Conservation (phyloP, 179 eudicot species). For the Patellifolia procumbens region DNA sequence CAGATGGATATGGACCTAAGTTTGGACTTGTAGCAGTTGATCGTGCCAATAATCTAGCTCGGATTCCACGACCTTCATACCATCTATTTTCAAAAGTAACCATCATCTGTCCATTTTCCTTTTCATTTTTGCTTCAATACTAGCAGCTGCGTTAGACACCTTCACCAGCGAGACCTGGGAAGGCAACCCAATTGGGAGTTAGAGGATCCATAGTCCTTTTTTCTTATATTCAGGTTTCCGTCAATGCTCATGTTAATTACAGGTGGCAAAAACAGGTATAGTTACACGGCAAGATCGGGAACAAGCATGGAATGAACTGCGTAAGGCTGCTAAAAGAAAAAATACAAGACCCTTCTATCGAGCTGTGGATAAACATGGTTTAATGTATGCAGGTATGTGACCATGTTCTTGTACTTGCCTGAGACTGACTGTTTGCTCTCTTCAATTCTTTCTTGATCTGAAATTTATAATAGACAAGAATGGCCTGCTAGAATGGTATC, state of each 20-base stretch:
- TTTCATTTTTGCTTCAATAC: constrained; percentile 1
- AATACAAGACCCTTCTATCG: constrained; percentile 90
- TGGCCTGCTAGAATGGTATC: constrained; percentile 2
- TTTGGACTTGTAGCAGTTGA: constrained; percentile 98
- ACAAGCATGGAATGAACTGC: constrained; percentile 78
- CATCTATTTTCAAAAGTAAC: constrained; percentile 73
- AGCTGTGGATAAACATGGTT: constrained; percentile 70
- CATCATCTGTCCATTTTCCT: constrained; percentile 1
- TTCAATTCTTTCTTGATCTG: neutral
- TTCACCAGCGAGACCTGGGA: too few species aligned
- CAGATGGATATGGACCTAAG: constrained; percentile 99
- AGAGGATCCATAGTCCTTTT: too few species aligned
- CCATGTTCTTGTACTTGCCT: constrained; percentile 10
- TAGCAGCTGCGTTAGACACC: neutral
- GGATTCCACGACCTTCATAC: constrained; percentile 93
- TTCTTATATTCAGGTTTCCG: constrained; percentile 8
- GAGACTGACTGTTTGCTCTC: neutral
- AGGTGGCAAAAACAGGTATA: constrained; percentile 82
- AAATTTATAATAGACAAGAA: neutral
- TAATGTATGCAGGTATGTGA: constrained; percentile 92
- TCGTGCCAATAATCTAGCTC: constrained; percentile 79
- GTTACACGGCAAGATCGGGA: constrained; percentile 75
- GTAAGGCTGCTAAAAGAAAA: constrained; percentile 59
- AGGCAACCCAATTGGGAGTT: too few species aligned
- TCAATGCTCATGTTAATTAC: constrained; percentile 13